Conservation (phyloP, 108 stramenopile genomes). For the Ochromonas danica region DNA sequence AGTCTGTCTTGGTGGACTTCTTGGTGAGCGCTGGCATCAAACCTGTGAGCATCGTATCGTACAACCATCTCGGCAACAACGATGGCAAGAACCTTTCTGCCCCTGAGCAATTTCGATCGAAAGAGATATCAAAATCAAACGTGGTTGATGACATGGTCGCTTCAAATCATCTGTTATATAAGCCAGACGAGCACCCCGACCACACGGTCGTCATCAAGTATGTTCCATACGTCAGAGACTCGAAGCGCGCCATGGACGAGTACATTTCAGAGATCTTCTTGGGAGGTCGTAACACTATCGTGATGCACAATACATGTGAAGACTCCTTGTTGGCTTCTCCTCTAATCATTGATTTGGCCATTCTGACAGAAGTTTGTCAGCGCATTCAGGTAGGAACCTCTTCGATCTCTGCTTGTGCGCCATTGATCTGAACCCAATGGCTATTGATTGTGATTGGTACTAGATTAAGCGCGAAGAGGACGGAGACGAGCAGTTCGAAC, state of each 20-base stretch:
- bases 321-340: conserved; percentile 93
- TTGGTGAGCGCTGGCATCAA: conserved; percentile 90
- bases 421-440: too few species aligned
- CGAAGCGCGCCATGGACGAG: conserved; percentile 98
- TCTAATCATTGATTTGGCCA: conserved; percentile 90
- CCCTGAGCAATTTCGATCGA: conserved; percentile 93
- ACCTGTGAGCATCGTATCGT: conserved; percentile 90
- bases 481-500: conserved; percentile 74
- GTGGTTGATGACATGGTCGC: conserved; percentile 99
- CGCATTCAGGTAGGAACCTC: conserved; percentile 73
- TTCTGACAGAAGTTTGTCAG: conserved; percentile 85
- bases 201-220: conserved; percentile 82
- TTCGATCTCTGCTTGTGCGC: too few species aligned
- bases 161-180: conserved; percentile 88
- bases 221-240: conserved; percentile 94
- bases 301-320: conserved; percentile 98
- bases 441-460: too few species aligned
- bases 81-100: conserved; percentile 94
- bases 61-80: conserved; percentile 98
- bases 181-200: conserved; percentile 93
- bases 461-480: too few species aligned
- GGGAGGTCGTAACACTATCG: conserved; percentile 95
- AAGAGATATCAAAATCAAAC: conserved; percentile 96
- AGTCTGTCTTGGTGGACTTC: conserved; percentile 93
- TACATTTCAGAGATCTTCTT: conserved; percentile 97